Evolutionary conservation across 345 rosid genomes (phyloP).

Genomic region (Sapria himalayana): DNA sequence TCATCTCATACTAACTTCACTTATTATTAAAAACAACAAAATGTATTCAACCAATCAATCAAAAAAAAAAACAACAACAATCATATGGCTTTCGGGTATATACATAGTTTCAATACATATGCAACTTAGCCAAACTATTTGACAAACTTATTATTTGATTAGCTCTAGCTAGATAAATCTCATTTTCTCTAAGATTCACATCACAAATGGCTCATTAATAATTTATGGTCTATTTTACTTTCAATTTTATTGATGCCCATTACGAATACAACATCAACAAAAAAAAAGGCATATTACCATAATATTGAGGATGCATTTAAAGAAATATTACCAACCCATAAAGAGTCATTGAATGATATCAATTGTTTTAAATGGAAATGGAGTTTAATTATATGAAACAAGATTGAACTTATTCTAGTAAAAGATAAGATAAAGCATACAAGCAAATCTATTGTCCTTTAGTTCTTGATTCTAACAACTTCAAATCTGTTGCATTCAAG

Average conservation of each 20-base stretch:
- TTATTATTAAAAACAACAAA: too few relatives aligned
- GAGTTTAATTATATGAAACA: constrained; percentile 54
- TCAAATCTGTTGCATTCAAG: constrained; percentile 37
- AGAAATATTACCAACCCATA: constrained; percentile 48
- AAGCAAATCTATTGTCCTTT: constrained; percentile 37
- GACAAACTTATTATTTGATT: too few relatives aligned
- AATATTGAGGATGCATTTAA: constrained; percentile 26
- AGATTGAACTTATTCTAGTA: constrained; percentile 31
- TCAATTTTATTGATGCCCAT: neutral
- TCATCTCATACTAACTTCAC: too few relatives aligned
- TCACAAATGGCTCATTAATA: constrained; percentile 47
- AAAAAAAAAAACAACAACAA: too few relatives aligned
- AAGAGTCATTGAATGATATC: constrained; percentile 39
- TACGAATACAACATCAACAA: too few relatives aligned
- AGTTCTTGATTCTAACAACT: constrained; percentile 27
- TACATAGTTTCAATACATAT: too few relatives aligned
- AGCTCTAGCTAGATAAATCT: too few relatives aligned
- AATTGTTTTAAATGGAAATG: constrained; percentile 38
- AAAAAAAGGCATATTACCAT: too few relatives aligned
- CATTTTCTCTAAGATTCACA: constrained; percentile 32
- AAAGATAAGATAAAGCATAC: constrained; percentile 28
- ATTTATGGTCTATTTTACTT: neutral
- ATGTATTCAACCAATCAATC: too few relatives aligned
- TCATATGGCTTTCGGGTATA: too few relatives aligned
- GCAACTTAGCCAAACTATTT: constrained; percentile 56